Percentiles rank a stretch among this genome's conserved stretches.
phyloP scores from a whole-genome alignment of 192 early-diverging fungal genomes.

The Haplosporangium gracile region DNA sequence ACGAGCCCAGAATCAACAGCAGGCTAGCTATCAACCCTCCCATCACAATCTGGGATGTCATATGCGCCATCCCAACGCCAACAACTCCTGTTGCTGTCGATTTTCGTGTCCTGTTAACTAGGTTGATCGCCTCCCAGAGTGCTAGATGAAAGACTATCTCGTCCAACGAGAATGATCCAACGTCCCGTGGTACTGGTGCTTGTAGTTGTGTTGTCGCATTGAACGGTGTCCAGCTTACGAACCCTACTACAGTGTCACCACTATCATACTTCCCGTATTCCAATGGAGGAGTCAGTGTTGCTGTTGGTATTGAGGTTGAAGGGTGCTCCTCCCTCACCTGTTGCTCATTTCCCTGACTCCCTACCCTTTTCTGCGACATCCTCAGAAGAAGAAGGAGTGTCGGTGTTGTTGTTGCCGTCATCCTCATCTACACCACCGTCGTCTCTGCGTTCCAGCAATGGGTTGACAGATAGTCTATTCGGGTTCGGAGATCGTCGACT shows the following conservation, averaged over 20 bases:
- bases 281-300: background rate
- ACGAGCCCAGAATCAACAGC: conserved; percentile 1
- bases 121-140: background rate
- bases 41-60: conserved; percentile 8
- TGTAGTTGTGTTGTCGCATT: conserved; percentile 5
- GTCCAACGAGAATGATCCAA: background rate
- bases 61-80: background rate
- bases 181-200: background rate
- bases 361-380: background rate
- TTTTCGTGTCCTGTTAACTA: background rate
- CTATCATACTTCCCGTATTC: background rate
- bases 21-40: background rate
- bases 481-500: background rate
- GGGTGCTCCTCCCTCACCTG: background rate
- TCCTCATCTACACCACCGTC: background rate
- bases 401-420: background rate
- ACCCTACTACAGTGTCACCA: background rate
- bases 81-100: background rate
- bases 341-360: background rate
- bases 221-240: background rate
- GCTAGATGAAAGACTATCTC: background rate
- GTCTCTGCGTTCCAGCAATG: background rate
- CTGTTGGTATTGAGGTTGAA: background rate
- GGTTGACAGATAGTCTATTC: background rate
- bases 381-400: background rate